These are phyloP conservation scores for Endothia cerciana DNA, from an alignment of 2,329 filamentous ascomycete genomes.

Conservation along the genomic window DNA sequence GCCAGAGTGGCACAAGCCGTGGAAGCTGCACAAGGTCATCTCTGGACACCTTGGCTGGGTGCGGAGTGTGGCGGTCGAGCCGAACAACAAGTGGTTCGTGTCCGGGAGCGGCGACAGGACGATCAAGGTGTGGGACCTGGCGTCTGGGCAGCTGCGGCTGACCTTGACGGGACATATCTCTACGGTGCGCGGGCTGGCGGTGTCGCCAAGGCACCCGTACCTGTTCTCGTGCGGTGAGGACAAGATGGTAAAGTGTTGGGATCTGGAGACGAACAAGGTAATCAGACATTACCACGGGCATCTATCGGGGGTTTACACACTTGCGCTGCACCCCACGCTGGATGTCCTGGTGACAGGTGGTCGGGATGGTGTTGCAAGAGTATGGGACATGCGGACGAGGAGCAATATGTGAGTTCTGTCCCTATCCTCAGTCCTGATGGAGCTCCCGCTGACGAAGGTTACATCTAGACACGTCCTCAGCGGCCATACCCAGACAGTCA, in stretches of 20 bases:
- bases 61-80: slow-evolving; percentile 84
- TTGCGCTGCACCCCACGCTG: slow-evolving; percentile 90
- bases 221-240: slow-evolving; percentile 98
- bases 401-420: slow-evolving; percentile 69
- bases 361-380: slow-evolving; percentile 88
- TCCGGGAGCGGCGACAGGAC: slow-evolving; percentile 93
- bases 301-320: slow-evolving; percentile 90
- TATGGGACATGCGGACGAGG: slow-evolving; percentile 98
- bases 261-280: slow-evolving; percentile 99
- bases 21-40: slow-evolving; percentile 98
- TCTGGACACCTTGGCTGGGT: slow-evolving; percentile 98
- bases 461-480: slow-evolving; percentile 73
- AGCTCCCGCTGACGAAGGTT: background rate
- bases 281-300: slow-evolving; percentile 98
- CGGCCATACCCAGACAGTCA: slow-evolving; percentile 89
- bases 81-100: slow-evolving; percentile 96
- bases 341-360: slow-evolving; percentile 95
- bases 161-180: slow-evolving; percentile 95
- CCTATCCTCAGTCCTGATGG: background rate
- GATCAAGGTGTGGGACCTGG: slow-evolving; percentile 98
- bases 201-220: slow-evolving; percentile 92
- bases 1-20: slow-evolving; percentile 96
- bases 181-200: slow-evolving; percentile 87
- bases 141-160: slow-evolving; percentile 79
- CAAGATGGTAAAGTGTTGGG: slow-evolving; percentile 99